Base-by-base conservation (phyloP, 2,329 filamentous ascomycete species). In the Didymella segeticola region DNA sequence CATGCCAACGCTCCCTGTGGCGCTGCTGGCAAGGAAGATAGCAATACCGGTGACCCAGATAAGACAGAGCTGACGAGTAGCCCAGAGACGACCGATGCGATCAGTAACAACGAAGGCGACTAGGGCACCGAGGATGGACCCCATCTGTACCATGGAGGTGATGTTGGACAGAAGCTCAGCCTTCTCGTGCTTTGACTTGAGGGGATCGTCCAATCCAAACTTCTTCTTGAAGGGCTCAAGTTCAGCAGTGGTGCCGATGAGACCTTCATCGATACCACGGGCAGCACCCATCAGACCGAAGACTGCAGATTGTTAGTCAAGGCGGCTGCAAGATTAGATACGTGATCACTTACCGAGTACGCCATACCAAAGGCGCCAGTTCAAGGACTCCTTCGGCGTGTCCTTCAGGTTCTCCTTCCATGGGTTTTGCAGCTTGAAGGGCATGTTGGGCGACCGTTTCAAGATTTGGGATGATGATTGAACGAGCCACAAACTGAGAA, bases 71-170 rank as follows among this genome's bases (percentile, higher is more conserved):
- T 75, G 68, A n/a, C 75, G 67, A 23, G 75, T 77, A 5, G 77
- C 75, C 74, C 75, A 77, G 6, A 78, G 56, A 59, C 77, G 75
- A 27, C 77, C 77, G 37, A 78, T 74, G 38, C 67, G 71, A 45
- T 77, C 74, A 8, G 82, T 81, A 34, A 79, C 72, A 59, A 81
- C 78, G 64, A 81, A 83, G 4, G 81, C 81, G 60, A 88, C 80
- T 26, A 90, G 78, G 25, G 89, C 87, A 36, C 89, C 89, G 4
- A 79, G 86, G 25, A 93, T 88, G 20, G 85, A 89, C 20, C 89
- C 89, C 64, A 92, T 85, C 74, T 92, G 89, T 0, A 93, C 89
- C 89, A 93, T 93, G 41, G 88, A 84, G 1, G 89, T 88, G 49
- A 93, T 88, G 72, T 93, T 93, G 62, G 83, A 78, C 19, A 75